A percentile compares a stretch with the other conserved stretches of the same genome.
phyloP scores from a whole-genome alignment of 2,329 filamentous ascomycete genomes.

The Sporothrix pallida region DNA sequence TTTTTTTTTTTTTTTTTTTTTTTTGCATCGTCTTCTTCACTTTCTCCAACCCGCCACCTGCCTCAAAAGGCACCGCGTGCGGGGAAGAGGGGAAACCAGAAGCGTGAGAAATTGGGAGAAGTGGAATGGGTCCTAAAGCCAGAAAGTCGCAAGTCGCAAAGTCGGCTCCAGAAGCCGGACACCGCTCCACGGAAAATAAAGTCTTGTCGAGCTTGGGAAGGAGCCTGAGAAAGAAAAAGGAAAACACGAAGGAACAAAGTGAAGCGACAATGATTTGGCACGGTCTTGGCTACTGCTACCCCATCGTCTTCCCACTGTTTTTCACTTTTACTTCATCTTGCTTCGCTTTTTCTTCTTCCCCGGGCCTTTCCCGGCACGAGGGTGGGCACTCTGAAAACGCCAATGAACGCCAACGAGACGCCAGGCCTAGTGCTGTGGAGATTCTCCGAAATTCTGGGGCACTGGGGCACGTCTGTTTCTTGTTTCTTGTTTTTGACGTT shows the following conservation, averaged over 20 bases:
- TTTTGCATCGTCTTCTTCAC: no score
- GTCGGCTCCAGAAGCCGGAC: background rate
- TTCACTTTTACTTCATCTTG: background rate
- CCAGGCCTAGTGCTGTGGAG: background rate
- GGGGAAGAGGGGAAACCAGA: background rate
- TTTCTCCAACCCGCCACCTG: background rate
- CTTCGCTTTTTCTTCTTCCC: background rate
- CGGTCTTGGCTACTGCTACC: background rate
- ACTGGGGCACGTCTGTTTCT: background rate
- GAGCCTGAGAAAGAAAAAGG: background rate
- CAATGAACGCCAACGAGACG: background rate
- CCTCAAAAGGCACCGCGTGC: background rate
- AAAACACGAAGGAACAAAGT: background rate
- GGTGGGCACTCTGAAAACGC: background rate
- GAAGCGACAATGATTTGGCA: background rate
- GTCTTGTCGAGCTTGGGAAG: background rate
- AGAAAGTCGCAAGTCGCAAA: background rate
- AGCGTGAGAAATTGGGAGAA: background rate
- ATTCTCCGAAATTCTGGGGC: conserved; percentile 1
- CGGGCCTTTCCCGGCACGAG: conserved; percentile 2
- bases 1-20: no score
- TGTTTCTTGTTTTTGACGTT: background rate
- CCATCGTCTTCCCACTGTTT: background rate
- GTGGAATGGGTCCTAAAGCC: no score
- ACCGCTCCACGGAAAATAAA: background rate